These are phyloP conservation scores for Albatrellus ellisii DNA, from an alignment of 768 basidiomycete genomes.

Conservation along the genomic window DNA sequence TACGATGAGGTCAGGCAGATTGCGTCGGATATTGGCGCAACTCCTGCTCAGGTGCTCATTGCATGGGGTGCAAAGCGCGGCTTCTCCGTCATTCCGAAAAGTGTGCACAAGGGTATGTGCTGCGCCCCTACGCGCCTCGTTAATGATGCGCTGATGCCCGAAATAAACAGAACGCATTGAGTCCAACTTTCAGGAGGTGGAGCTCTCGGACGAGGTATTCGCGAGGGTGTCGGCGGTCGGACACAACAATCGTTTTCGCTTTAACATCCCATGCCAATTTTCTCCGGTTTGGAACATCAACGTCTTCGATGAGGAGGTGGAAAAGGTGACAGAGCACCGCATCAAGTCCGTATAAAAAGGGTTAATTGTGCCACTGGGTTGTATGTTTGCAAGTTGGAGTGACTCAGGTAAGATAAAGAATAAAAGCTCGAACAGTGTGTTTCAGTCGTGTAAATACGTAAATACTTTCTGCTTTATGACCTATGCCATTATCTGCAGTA, in stretches of 20 bases:
- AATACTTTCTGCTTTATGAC: too few species aligned
- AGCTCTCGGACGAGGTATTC: constrained; percentile 53
- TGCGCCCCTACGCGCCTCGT: not conserved
- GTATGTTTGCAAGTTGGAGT: not conserved
- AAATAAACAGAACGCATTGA: constrained; percentile 53
- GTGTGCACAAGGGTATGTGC: constrained; percentile 40
- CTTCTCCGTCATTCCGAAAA: constrained; percentile 78
- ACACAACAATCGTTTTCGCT: constrained; percentile 32
- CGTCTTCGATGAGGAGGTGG: constrained; percentile 51
- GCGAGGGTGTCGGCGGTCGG: constrained; percentile 42
- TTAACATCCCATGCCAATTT: constrained; percentile 55
- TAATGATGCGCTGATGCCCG: not conserved
- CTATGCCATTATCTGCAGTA: too few species aligned
- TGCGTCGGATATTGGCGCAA: constrained; percentile 47
- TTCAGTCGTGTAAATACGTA: too few species aligned
- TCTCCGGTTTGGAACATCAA: constrained; percentile 57
- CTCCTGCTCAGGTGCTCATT: constrained; percentile 71
- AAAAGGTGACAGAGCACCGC: constrained; percentile 19
- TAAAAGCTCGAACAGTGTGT: too few species aligned
- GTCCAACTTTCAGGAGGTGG: constrained; percentile 69
- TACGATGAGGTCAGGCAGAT: constrained; percentile 46
- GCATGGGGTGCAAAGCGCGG: constrained; percentile 72
- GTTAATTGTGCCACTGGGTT: not conserved
- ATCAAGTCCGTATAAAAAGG: not conserved
- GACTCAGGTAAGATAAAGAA: too few species aligned